Evolutionary conservation across 1,284 basidiomycete species (phyloP).

Genomic region (Leccinum solheimii): DNA sequence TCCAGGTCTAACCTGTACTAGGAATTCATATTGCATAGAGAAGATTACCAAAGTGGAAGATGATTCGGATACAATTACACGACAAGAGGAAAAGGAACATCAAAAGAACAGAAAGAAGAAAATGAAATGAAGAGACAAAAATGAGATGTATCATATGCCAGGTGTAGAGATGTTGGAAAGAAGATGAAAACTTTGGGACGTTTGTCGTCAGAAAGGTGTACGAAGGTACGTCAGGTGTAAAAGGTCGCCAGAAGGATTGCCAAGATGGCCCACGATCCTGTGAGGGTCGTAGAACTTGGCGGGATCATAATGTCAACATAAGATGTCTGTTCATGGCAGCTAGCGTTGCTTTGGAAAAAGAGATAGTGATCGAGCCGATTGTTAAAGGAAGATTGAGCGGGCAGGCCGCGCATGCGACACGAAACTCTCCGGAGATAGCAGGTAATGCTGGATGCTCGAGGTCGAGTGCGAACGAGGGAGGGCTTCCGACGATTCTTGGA

Average conservation of each 20-base stretch:
- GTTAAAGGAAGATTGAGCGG: constrained; percentile 13
- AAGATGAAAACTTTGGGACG: background rate
- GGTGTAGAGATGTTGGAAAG: constrained; percentile 1
- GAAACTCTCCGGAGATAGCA: constrained; percentile 33
- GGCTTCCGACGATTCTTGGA: constrained; percentile 33
- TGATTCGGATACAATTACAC: constrained; percentile 12
- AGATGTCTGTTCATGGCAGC: background rate
- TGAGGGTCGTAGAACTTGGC: background rate
- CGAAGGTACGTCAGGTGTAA: background rate
- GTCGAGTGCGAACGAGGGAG: constrained; percentile 55
- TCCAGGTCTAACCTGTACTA: constrained; percentile 4
- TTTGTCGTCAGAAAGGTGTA: constrained; percentile 6
- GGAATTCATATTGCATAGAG: constrained; percentile 2
- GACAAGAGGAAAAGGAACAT: constrained; percentile 7
- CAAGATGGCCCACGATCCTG: background rate
- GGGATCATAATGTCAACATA: background rate
- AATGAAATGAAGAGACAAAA: background rate
- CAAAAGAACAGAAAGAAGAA: constrained; percentile 1
- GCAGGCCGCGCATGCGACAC: constrained; percentile 8
- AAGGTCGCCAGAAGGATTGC: background rate
- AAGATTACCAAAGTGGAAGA: background rate
- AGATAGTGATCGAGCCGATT: background rate
- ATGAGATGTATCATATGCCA: background rate
- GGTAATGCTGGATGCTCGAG: constrained; percentile 54
- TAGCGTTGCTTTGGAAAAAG: background rate